Percentiles rank a stretch among this genome's conserved stretches.
phyloP scores from a whole-genome alignment of 2,329 filamentous ascomycete species.

The Fusarium lyarnte region DNA sequence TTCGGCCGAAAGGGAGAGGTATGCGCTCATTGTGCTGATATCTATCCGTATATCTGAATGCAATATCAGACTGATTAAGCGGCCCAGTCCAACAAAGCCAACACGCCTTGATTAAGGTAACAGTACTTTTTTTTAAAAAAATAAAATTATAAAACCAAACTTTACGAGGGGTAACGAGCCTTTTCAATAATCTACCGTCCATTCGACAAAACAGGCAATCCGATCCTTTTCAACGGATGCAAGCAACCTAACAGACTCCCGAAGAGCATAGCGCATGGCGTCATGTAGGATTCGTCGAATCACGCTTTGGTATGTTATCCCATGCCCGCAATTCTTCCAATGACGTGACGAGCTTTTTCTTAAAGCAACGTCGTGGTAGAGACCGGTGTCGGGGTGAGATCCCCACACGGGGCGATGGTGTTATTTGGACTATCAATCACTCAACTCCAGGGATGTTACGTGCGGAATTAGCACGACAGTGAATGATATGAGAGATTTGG shows the following conservation, averaged over 20 bases:
- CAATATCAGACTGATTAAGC: neutral
- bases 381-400: conserved; percentile 35
- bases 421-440: conserved; percentile 43
- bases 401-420: conserved; percentile 40
- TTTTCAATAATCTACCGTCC: conserved; percentile 3
- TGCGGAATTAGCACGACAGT: neutral
- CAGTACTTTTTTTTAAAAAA: neutral
- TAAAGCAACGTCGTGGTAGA: conserved; percentile 3
- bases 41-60: neutral
- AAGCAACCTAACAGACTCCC: neutral
- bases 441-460: conserved; percentile 21
- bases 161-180: neutral
- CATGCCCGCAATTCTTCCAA: conserved; percentile 29
- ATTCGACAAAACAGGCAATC: conserved; percentile 6
- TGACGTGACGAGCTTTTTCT: conserved; percentile 30
- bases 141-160: neutral
- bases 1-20: conserved; percentile 29
- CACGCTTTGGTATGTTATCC: conserved; percentile 24
- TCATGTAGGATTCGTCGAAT: conserved; percentile 36
- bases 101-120: neutral
- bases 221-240: conserved; percentile 17
- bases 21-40: conserved; percentile 24
- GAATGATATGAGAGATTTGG: neutral
- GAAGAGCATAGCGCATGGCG: conserved; percentile 31
- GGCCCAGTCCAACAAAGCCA: neutral